Base-by-base conservation (phyloP, 257 asterid genomes). In the Ballota nigra region DNA sequence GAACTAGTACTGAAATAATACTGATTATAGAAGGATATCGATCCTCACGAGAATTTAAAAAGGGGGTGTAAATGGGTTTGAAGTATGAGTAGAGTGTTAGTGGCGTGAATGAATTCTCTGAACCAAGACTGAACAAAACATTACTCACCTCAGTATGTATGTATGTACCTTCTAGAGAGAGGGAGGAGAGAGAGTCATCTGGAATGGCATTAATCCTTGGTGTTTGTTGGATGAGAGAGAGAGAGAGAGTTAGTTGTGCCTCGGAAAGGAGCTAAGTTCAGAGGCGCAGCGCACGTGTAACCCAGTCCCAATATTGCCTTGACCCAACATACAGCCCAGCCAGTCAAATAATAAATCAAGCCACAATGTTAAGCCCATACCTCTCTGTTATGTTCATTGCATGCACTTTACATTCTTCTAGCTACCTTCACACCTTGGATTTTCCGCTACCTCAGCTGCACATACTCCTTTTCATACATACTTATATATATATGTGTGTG, bases 221-320 rank as follows among this genome's bases (percentile, higher is more conserved):
- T 70, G 81, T 70, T 72, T 72, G 81, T 77, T 71, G 67, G 34
- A n/a, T n/a, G n/a, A n/a, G n/a, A n/a, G n/a, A n/a, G 38, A 7
- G 34, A n/a, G 66, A 59, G 29, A 59, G 71, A 79, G 80, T 79
- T 79, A 73, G 82, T 82, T 82, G 83, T 79, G 84, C 86, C 84
- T 82, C 75, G 86, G 75, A 53, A 82, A 79, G 36, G 77, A 73
- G 76, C 86, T 70, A 78, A 76, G 47, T 82, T 33, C 53, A 68
- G 71, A 67, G n/a, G 55, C 3, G 8, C 71, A 36, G 0, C 68
- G 82, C 84, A 82, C 86, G 84, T 82, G 86, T 79, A 76, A 29
- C 78, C 69, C 81, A 77, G 4, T 70, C 26, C 73, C 80, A 55
- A 81, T 67, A 45, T 31, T 71, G 12, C 7, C 38, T 56, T 26